A percentile compares a stretch with the other conserved stretches of the same genome.
These are phyloP conservation scores for Alloteropsis angusta DNA, from an alignment of 202 grass and related monocot species.

Conservation along the genomic window DNA sequence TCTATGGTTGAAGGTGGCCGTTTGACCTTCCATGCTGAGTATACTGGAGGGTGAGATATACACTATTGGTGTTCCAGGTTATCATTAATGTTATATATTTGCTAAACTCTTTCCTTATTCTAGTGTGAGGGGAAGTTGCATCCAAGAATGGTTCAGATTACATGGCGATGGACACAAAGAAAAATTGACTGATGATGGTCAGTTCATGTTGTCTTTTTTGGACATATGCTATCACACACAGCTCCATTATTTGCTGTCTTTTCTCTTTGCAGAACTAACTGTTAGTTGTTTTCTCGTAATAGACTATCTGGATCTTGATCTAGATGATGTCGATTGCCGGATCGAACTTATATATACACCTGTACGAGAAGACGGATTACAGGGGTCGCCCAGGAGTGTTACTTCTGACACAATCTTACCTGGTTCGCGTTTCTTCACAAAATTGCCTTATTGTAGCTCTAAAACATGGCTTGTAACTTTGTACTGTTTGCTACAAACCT, in stretches of 20 bases:
- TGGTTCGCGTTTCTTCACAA: conserved; percentile 43
- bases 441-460: not conserved
- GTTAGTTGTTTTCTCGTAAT: conserved; percentile 24
- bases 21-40: conserved; percentile 62
- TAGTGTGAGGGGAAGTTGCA: conserved; percentile 81
- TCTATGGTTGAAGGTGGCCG: conserved; percentile 64
- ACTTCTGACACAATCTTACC: conserved; percentile 67
- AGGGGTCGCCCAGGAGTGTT: conserved; percentile 51
- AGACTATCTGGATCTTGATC: conserved; percentile 77
- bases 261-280: conserved; percentile 8
- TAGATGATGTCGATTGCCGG: conserved; percentile 51
- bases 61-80: conserved; percentile 10
- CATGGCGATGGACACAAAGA: conserved; percentile 49
- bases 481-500: conserved; percentile 2
- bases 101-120: conserved; percentile 27
- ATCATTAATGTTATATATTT: conserved; percentile 11
- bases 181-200: conserved; percentile 57
- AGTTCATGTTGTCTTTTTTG: conserved; percentile 32
- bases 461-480: conserved; percentile 6
- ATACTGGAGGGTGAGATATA: conserved; percentile 72
- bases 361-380: conserved; percentile 61
- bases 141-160: conserved; percentile 78
- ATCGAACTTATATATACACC: conserved; percentile 79
- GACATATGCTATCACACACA: conserved; percentile 7
- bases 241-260: not conserved